phyloP scores from a whole-genome alignment of 1,284 basidiomycete genomes.

The Moesziomyces antarcticus region DNA sequence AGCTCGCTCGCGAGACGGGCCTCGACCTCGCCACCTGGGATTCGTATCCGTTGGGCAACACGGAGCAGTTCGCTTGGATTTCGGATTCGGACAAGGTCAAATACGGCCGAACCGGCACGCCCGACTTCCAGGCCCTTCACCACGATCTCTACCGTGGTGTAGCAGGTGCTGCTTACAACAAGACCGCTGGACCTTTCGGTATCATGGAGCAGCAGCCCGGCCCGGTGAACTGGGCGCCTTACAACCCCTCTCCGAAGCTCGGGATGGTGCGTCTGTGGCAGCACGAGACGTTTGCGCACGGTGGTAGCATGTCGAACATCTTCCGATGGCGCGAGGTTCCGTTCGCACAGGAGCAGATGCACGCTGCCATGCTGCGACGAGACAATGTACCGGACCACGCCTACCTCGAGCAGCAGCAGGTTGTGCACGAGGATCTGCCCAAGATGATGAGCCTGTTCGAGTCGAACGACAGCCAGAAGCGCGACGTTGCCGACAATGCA shows the following conservation, averaged over 20 bases:
- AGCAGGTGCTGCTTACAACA: constrained; percentile 39
- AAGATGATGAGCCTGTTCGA: constrained; percentile 22
- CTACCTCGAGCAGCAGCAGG: constrained; percentile 46
- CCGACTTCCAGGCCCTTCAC: constrained; percentile 48
- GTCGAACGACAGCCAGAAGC: constrained; percentile 6
- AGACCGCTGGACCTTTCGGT: constrained; percentile 40
- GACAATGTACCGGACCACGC: constrained; percentile 48
- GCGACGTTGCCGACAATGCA: constrained; percentile 17
- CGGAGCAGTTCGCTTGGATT: constrained; percentile 41
- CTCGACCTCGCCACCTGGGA: constrained; percentile 51
- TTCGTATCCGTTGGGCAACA: constrained; percentile 49
- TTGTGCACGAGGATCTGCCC: constrained; percentile 40
- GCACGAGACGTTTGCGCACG: constrained; percentile 51
- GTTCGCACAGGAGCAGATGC: constrained; percentile 55
- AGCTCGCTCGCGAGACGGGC: constrained; percentile 30
- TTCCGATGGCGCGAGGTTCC: constrained; percentile 55
- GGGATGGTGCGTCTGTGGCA: constrained; percentile 51
- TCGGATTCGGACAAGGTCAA: constrained; percentile 37
- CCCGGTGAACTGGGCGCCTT: constrained; percentile 43
- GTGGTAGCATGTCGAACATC: constrained; percentile 45
- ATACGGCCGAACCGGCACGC: constrained; percentile 41
- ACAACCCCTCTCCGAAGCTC: constrained; percentile 36
- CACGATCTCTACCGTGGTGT: constrained; percentile 44
- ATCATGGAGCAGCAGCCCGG: constrained; percentile 54
- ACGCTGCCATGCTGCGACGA: constrained; percentile 48